Conservation (phyloP, 2,329 filamentous ascomycete species). For the Diatrype stigma region DNA sequence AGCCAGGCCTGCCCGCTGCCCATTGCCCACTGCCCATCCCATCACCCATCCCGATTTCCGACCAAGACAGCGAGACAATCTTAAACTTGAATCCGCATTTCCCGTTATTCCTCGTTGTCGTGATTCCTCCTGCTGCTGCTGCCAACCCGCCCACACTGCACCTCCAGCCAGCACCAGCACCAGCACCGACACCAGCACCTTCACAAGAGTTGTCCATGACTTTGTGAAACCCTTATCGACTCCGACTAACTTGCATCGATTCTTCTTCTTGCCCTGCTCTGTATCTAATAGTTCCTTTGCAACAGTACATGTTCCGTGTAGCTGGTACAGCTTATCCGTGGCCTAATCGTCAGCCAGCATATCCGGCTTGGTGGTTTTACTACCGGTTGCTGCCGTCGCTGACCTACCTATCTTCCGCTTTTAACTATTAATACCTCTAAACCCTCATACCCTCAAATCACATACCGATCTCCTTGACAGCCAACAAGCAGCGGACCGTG, state of each 20-base stretch:
- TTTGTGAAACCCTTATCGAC: background rate
- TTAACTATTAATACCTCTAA: background rate
- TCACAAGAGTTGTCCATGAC: background rate
- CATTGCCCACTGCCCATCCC: background rate
- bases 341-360: background rate
- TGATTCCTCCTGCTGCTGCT: background rate
- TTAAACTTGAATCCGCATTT: background rate
- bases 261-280: background rate
- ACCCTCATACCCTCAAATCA: background rate
- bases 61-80: background rate
- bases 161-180: background rate
- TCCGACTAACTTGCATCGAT: background rate
- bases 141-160: background rate
- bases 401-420: background rate
- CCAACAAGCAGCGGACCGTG: background rate
- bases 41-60: background rate
- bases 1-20: background rate
- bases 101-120: background rate
- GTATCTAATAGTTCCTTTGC: background rate
- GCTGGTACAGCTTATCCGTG: background rate
- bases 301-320: background rate
- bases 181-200: too few relatives aligned
- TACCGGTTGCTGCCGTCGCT: background rate
- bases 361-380: background rate
- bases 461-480: too few relatives aligned